These are phyloP conservation scores for Penicillium sp. DNA, from an alignment of 2,329 filamentous ascomycete genomes.

Conservation along the genomic window DNA sequence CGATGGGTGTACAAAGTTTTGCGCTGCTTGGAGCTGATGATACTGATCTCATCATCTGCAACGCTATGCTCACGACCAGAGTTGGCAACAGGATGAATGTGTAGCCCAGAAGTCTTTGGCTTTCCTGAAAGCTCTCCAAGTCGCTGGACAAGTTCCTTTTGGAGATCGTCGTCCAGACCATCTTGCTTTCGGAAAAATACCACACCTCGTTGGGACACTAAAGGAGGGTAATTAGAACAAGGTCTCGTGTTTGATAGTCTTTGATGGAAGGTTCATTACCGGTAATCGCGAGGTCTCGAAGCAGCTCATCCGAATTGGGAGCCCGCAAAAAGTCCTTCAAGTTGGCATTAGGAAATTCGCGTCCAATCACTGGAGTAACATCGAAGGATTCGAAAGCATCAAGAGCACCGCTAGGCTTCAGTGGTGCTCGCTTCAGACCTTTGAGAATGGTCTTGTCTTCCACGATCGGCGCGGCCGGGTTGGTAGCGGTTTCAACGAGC, in stretches of 20 bases:
- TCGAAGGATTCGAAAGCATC: conserved; percentile 53
- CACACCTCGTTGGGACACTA: conserved; percentile 58
- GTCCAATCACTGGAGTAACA: conserved; percentile 56
- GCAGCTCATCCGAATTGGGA: conserved; percentile 41
- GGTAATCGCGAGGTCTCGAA: conserved; percentile 42
- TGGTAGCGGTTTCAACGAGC: conserved; percentile 21
- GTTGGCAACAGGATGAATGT: conserved; percentile 55
- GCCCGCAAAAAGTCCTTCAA: conserved; percentile 54
- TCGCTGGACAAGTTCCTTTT: conserved; percentile 57
- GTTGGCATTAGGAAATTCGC: conserved; percentile 51
- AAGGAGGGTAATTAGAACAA: background rate
- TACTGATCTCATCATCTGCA: conserved; percentile 54
- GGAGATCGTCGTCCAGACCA: conserved; percentile 53
- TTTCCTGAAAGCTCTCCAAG: conserved; percentile 54
- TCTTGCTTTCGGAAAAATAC: conserved; percentile 60
- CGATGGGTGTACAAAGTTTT: conserved; percentile 47
- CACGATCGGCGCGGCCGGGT: conserved; percentile 21
- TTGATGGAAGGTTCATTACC: conserved; percentile 21
- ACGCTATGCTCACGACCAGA: conserved; percentile 52
- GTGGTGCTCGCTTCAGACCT: conserved; percentile 30
- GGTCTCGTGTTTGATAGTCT: background rate
- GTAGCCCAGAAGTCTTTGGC: conserved; percentile 50
- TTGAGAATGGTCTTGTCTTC: conserved; percentile 22
- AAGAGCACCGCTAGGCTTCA: conserved; percentile 47
- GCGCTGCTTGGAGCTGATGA: conserved; percentile 51